Evolutionary conservation across 106 monocot species (phyloP), one percentile per base, ranked within the genome.

Genomic region (Narthecium ossifragum): DNA sequence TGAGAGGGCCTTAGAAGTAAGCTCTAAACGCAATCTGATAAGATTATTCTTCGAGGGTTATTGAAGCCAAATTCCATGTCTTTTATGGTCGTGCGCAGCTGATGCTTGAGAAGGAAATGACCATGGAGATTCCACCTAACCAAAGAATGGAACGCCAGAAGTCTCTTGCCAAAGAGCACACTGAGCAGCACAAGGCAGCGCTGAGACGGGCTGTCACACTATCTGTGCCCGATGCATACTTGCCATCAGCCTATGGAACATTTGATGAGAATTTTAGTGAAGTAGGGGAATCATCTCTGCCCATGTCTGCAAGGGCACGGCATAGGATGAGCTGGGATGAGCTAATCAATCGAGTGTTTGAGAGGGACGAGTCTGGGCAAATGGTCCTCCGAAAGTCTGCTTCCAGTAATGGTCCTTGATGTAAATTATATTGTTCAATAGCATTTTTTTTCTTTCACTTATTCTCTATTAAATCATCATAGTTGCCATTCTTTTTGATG

Each of bases 1-100:
- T 8, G 83, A 86, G 57, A 61, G 53, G 40, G 96, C 96, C 40
- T 39, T 90, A 21, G 80, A 90, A 71, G 94, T 96, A 81, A 74
- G 26, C 27, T 54, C 15, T 14, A 24, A 54, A 31, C 28, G n/a
- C n/a, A n/a, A n/a, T n/a, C n/a, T n/a, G n/a, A n/a, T n/a, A n/a
- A n/a, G n/a, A n/a, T n/a, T n/a, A n/a, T n/a, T n/a, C n/a, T n/a
- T n/a, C n/a, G n/a, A n/a, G n/a, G n/a, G n/a, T n/a, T n/a, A n/a
- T n/a, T n/a, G n/a, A n/a, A n/a, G n/a, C n/a, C n/a, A n/a, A n/a
- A n/a, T n/a, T n/a, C n/a, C n/a, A n/a, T n/a, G n/a, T n/a, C n/a
- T n/a, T n/a, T n/a, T n/a, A n/a, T n/a, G n/a, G n/a, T n/a, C n/a
- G n/a, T n/a, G 3, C 34, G 40, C 81, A 96, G 96, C 51, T 96